Conservation (phyloP, 163 green algal species). For the Volvox carteri region DNA sequence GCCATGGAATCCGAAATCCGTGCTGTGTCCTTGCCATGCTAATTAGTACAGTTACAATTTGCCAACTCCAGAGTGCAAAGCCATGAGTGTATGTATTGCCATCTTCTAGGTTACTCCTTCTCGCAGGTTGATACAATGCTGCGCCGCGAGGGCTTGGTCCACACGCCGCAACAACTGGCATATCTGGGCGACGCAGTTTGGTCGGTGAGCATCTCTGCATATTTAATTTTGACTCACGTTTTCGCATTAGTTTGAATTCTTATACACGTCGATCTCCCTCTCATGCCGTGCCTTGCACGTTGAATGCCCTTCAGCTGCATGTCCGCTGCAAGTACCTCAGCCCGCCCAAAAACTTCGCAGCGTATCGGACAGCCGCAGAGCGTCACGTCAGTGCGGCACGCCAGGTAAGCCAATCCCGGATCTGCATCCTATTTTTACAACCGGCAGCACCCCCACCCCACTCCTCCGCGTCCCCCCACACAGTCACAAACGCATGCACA, state of each 20-base stretch:
- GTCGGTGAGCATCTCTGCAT: conserved; percentile 33
- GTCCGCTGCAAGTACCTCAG: conserved; percentile 32
- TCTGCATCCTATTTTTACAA: too few relatives aligned
- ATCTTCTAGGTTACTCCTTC: too few relatives aligned
- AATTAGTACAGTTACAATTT: too few relatives aligned
- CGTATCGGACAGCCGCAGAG: conserved; percentile 12
- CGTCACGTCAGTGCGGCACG: conserved; percentile 27
- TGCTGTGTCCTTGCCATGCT: not conserved
- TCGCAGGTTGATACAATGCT: too few relatives aligned
- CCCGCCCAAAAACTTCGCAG: conserved; percentile 31
- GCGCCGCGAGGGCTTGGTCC: not conserved
- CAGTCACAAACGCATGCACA: too few relatives aligned
- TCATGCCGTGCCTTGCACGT: too few relatives aligned
- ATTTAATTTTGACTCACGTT: not conserved
- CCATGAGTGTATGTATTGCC: too few relatives aligned
- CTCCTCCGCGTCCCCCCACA: too few relatives aligned
- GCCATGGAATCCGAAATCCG: not conserved
- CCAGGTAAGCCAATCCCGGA: conserved; percentile 27
- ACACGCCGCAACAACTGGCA: conserved; percentile 45
- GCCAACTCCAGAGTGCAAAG: too few relatives aligned
- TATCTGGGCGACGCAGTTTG: conserved; percentile 47
- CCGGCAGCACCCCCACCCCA: too few relatives aligned
- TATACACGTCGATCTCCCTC: too few relatives aligned
- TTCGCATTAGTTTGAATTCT: too few relatives aligned
- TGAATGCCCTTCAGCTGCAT: conserved; percentile 43